Percentiles rank a stretch among this genome's conserved stretches.
Conservation (phyloP, 495 filamentous ascomycete genomes). For the Annulohypoxylon stygium region DNA sequence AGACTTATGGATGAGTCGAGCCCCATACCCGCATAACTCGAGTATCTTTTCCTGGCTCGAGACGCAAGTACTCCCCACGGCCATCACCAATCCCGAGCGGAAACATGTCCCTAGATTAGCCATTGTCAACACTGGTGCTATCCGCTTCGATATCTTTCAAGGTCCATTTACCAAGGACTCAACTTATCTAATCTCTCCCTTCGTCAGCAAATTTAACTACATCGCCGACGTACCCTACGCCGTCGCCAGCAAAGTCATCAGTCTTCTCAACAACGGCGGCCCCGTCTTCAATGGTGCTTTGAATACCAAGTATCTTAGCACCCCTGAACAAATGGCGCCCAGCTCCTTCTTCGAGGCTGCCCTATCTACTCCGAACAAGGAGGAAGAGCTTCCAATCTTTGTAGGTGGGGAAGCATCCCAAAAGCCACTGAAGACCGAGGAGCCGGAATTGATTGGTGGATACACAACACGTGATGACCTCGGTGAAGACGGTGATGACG, state of each 20-base stretch:
- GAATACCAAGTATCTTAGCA: conserved; percentile 53
- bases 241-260: conserved; percentile 76
- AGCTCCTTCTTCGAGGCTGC: conserved; percentile 26
- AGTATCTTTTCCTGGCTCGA: conserved; percentile 89
- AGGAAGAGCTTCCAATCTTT: neutral
- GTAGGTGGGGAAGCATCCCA: conserved; percentile 35
- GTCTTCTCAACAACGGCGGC: conserved; percentile 78
- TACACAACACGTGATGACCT: conserved; percentile 92
- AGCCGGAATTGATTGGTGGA: conserved; percentile 71
- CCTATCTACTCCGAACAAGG: neutral
- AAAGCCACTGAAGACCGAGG: conserved; percentile 48
- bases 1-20: conserved; percentile 82
- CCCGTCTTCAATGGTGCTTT: conserved; percentile 62
- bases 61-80: conserved; percentile 75
- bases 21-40: conserved; percentile 73
- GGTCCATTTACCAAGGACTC: conserved; percentile 89
- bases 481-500: conserved; percentile 91
- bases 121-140: conserved; percentile 87
- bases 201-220: conserved; percentile 82
- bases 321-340: conserved; percentile 57
- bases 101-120: conserved; percentile 70
- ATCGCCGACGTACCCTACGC: conserved; percentile 83
- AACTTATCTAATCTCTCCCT: conserved; percentile 87
- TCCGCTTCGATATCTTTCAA: conserved; percentile 95
- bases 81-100: conserved; percentile 59